A percentile compares a stretch with the other conserved stretches of the same genome.
These are phyloP conservation scores for Cladorrhinum sp. DNA, from an alignment of 2,329 filamentous ascomycete species.

Conservation along the genomic window DNA sequence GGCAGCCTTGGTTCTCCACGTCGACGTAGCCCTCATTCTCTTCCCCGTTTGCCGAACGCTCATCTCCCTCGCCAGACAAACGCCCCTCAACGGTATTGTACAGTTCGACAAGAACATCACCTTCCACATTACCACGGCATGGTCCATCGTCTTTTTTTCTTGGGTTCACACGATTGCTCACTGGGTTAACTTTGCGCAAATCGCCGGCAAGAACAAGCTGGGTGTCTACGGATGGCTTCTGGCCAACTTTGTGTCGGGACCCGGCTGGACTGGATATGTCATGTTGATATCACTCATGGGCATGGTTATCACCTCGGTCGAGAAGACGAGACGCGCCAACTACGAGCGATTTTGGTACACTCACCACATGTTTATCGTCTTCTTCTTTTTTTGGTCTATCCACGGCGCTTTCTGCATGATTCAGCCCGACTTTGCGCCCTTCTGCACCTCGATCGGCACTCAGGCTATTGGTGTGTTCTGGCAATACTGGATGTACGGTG, in stretches of 20 bases:
- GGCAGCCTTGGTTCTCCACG: constrained; percentile 73
- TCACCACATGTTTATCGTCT: constrained; percentile 82
- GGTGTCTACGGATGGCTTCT: constrained; percentile 75
- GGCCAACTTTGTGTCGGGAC: constrained; percentile 74
- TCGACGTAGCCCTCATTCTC: constrained; percentile 76
- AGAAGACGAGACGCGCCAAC: constrained; percentile 75
- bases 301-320: constrained; percentile 74
- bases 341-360: constrained; percentile 91
- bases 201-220: constrained; percentile 70
- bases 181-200: constrained; percentile 81
- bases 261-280: constrained; percentile 82
- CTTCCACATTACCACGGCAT: constrained; percentile 80
- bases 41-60: constrained; percentile 82
- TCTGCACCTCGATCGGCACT: constrained; percentile 66
- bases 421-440: constrained; percentile 76
- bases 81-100: constrained; percentile 79
- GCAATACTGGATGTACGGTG: constrained; percentile 85
- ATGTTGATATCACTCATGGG: constrained; percentile 77
- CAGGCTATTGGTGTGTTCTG: constrained; percentile 75
- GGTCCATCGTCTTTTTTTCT: constrained; percentile 86
- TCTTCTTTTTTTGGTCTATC: constrained; percentile 89
- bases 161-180: constrained; percentile 84
- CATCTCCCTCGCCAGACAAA: constrained; percentile 76
- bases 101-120: constrained; percentile 89
- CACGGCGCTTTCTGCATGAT: constrained; percentile 92